Conservation (phyloP, 352 stramenopile genomes). For the Globisporangium abappressorium region DNA sequence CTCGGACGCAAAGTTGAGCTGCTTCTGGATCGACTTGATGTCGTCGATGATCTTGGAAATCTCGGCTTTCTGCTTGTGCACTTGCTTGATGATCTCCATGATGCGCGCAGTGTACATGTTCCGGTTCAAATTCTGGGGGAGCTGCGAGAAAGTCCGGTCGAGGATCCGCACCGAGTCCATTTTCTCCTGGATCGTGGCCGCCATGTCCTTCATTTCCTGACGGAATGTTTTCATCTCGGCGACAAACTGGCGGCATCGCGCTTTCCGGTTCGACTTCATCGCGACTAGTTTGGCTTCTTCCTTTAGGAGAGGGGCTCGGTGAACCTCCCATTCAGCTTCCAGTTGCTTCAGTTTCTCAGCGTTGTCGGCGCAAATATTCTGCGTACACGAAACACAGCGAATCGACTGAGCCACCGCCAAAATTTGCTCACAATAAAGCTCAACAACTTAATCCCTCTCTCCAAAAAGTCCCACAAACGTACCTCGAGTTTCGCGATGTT, state of each 20-base stretch:
- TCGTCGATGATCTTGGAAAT: conserved; percentile 82
- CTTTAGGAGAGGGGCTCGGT: conserved; percentile 40
- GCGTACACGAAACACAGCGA: neutral
- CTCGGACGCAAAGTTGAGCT: conserved; percentile 71
- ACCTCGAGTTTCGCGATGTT: conserved; percentile 75
- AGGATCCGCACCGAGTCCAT: conserved; percentile 52
- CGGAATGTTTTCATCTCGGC: conserved; percentile 63
- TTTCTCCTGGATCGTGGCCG: conserved; percentile 62
- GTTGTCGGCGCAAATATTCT: conserved; percentile 54
- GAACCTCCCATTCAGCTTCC: conserved; percentile 45
- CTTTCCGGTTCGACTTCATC: conserved; percentile 51
- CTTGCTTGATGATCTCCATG: conserved; percentile 90
- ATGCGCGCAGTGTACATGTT: conserved; percentile 87
- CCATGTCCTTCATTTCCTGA: conserved; percentile 65
- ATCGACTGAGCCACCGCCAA: neutral
- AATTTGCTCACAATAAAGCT: neutral
- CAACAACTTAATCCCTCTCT: neutral
- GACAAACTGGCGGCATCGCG: conserved; percentile 55
- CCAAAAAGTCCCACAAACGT: neutral
- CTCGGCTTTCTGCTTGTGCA: conserved; percentile 87
- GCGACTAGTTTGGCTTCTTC: conserved; percentile 42
- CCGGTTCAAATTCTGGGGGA: conserved; percentile 55
- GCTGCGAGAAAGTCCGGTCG: conserved; percentile 51
- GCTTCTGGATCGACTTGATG: conserved; percentile 73
- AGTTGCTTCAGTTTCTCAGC: conserved; percentile 50